Percentiles rank a stretch among this genome's conserved stretches.
These are phyloP conservation scores for Nicotiana tomentosiformis DNA, from an alignment of 257 asterid species.

Conservation along the genomic window DNA sequence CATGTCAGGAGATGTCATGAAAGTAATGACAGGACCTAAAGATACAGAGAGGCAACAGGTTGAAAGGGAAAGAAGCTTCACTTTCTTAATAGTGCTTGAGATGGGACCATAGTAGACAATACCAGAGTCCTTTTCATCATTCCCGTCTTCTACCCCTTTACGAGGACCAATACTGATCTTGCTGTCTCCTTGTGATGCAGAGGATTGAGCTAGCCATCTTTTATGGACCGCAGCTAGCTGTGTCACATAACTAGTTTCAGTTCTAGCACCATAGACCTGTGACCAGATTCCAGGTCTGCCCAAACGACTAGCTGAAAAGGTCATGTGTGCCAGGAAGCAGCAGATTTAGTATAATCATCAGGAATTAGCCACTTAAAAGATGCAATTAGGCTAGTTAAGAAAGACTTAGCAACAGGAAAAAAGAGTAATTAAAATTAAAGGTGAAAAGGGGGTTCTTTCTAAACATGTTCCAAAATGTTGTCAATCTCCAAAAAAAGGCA, in stretches of 20 bases:
- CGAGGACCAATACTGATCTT: constrained; percentile 60
- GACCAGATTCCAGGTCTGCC: constrained; percentile 19
- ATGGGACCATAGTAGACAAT: constrained; percentile 74
- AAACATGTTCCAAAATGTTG: no score
- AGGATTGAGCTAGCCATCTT: constrained; percentile 44
- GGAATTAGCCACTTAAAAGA: not conserved
- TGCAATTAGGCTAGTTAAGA: not conserved
- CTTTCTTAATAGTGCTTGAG: constrained; percentile 76
- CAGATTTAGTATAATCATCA: not conserved
- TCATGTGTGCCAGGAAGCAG: not conserved
- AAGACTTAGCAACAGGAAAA: not conserved
- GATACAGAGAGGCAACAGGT: constrained; percentile 91
- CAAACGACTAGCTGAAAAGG: constrained; percentile 37
- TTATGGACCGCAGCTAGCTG: constrained; percentile 28
- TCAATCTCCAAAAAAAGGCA: not conserved
- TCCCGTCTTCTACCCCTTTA: constrained; percentile 33
- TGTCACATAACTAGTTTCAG: constrained; percentile 13
- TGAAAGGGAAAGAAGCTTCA: constrained; percentile 87
- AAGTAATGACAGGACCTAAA: constrained; percentile 81
- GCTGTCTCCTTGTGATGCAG: constrained; percentile 36
- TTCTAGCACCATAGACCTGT: constrained; percentile 8
- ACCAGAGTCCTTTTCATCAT: constrained; percentile 39
- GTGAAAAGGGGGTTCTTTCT: no score
- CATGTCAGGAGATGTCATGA: constrained; percentile 78
- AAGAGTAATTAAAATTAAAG: no score